These are phyloP conservation scores for Beauveria asiatica DNA, from an alignment of 2,329 filamentous ascomycete genomes.

Conservation along the genomic window DNA sequence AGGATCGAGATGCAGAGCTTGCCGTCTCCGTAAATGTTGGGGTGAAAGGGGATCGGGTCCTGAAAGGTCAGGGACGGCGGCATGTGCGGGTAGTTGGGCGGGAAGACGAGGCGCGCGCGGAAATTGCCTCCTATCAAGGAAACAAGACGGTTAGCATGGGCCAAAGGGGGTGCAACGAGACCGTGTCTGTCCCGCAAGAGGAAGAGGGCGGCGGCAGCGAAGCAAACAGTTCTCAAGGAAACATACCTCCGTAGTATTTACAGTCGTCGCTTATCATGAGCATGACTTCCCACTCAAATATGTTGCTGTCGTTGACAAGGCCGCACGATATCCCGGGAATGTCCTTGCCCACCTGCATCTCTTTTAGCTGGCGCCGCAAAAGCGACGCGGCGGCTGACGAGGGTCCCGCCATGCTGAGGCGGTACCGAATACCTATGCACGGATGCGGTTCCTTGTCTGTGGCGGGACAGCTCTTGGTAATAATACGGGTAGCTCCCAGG, in stretches of 20 bases:
- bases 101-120: constrained; percentile 75
- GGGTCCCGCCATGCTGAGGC: constrained; percentile 30
- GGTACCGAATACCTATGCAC: no score
- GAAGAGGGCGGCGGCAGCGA: background rate
- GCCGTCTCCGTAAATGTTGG: constrained; percentile 83
- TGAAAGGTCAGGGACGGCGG: constrained; percentile 87
- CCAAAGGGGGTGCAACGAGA: background rate
- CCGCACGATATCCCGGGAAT: constrained; percentile 93
- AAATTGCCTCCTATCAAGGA: constrained; percentile 71
- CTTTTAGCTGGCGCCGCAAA: constrained; percentile 78
- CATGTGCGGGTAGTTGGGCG: constrained; percentile 73
- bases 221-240: no score
- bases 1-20: constrained; percentile 95
- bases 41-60: constrained; percentile 77
- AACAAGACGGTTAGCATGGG: background rate
- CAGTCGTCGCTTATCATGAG: constrained; percentile 95
- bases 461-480: background rate
- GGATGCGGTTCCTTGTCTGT: background rate
- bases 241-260: constrained; percentile 81
- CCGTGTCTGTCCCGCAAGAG: background rate
- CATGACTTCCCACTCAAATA: constrained; percentile 99
- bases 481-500: background rate
- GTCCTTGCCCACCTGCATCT: constrained; percentile 87
- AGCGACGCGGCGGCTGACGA: constrained; percentile 59
- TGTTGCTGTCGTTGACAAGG: constrained; percentile 72